phyloP scores from a whole-genome alignment of 495 filamentous ascomycete species.

The Hypomontagnella submonticulosa region DNA sequence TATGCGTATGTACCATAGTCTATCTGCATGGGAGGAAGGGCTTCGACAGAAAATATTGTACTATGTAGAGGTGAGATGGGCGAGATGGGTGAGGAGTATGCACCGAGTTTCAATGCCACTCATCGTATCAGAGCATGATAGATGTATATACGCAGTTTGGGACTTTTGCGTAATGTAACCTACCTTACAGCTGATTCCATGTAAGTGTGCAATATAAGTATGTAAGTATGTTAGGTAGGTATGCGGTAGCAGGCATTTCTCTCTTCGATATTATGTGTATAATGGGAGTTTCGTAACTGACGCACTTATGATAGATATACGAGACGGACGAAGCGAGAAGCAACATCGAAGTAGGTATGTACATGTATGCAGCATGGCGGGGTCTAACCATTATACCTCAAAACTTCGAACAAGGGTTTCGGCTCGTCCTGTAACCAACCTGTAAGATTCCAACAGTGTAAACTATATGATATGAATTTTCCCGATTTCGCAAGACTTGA shows the following conservation, averaged over 20 bases:
- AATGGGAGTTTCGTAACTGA: conserved; percentile 4
- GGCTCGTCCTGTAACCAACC: conserved; percentile 35
- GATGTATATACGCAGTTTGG: conserved; percentile 25
- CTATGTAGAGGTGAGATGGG: conserved; percentile 12
- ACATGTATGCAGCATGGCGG: conserved; percentile 39
- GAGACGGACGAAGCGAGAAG: too few species aligned
- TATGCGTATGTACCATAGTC: conserved; percentile 21
- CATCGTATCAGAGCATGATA: conserved; percentile 32
- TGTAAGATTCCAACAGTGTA: conserved; percentile 41
- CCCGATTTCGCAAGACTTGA: conserved; percentile 39
- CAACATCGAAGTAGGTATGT: not conserved
- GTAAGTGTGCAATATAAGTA: not conserved
- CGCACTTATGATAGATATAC: conserved; percentile 3
- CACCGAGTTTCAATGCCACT: conserved; percentile 32
- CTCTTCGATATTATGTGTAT: too few species aligned
- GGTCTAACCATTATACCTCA: conserved; percentile 39
- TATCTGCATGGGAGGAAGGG: conserved; percentile 35
- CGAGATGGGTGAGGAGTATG: conserved; percentile 19
- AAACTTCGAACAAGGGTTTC: conserved; percentile 20
- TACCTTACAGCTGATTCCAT: not conserved
- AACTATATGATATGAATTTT: conserved; percentile 35
- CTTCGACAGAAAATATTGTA: conserved; percentile 21
- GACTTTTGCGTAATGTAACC: conserved; percentile 40
- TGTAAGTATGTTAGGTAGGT: not conserved
- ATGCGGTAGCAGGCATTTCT: conserved; percentile 2